These are phyloP conservation scores for Tubosaeta sp. DNA, from an alignment of 768 basidiomycete species.

Conservation along the genomic window DNA sequence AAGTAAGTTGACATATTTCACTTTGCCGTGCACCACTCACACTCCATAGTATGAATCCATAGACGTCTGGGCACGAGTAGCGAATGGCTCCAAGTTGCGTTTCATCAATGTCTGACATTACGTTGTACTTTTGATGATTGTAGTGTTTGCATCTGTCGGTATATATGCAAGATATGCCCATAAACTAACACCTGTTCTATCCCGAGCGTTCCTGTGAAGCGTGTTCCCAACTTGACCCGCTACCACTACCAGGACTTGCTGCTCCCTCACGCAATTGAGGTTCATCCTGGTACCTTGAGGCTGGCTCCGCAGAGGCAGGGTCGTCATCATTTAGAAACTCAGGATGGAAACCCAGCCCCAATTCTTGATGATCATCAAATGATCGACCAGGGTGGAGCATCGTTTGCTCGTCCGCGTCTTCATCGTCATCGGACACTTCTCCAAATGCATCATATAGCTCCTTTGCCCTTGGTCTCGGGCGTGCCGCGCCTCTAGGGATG, in stretches of 20 bases:
- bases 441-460: slow-evolving; percentile 98
- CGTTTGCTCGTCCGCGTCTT: slow-evolving; percentile 71
- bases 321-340: slow-evolving; percentile 84
- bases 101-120: slow-evolving; percentile 42
- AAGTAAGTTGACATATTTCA: slow-evolving; percentile 46
- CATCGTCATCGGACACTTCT: slow-evolving; percentile 80
- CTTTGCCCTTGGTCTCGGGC: slow-evolving; percentile 55
- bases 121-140: slow-evolving; percentile 6
- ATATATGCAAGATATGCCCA: slow-evolving; percentile 19
- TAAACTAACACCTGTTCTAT: slow-evolving; percentile 16
- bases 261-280: slow-evolving; percentile 32
- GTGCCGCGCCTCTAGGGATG: slow-evolving; percentile 41
- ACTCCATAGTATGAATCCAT: slow-evolving; percentile 77
- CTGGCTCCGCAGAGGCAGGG: slow-evolving; percentile 28
- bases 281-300: slow-evolving; percentile 49
- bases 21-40: slow-evolving; percentile 4
- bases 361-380: slow-evolving; percentile 33
- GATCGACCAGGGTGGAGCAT: slow-evolving; percentile 44
- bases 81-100: slow-evolving; percentile 76
- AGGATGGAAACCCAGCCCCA: slow-evolving; percentile 60
- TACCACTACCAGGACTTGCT: slow-evolving; percentile 37
- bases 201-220: slow-evolving; percentile 40
- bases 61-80: slow-evolving; percentile 76
- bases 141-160: slow-evolving; percentile 11
- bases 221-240: slow-evolving; percentile 73